Percentiles rank a stretch among this genome's conserved stretches.
Conservation (phyloP, 306 rosid species). For the Macrotyloma uniflorum region DNA sequence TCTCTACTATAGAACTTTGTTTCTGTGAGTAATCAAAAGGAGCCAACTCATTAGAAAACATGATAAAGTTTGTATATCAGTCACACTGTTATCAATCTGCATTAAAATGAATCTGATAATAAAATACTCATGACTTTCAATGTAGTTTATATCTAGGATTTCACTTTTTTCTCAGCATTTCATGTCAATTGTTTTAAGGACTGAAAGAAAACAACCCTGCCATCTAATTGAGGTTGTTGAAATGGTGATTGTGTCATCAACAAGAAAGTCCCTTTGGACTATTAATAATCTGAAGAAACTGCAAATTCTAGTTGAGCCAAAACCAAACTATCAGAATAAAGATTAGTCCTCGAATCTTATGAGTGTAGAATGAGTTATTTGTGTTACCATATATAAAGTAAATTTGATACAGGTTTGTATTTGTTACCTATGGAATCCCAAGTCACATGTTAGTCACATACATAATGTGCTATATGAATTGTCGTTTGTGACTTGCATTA, state of each 20-base stretch:
- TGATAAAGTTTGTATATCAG: background rate
- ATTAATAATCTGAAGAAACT: background rate
- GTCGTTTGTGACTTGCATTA: background rate
- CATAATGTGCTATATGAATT: conserved; percentile 29
- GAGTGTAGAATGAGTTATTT: background rate
- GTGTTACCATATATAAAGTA: background rate
- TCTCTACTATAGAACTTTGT: background rate
- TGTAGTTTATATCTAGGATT: background rate
- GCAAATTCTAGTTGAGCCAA: background rate
- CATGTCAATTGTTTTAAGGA: background rate
- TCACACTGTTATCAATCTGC: background rate
- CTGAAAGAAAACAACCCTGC: background rate
- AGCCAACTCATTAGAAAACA: background rate
- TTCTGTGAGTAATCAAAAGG: background rate
- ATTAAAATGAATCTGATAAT: background rate
- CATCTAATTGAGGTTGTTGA: conserved; percentile 29
- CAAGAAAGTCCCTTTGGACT: conserved; percentile 26
- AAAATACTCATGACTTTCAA: background rate
- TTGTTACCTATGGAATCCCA: conserved; percentile 13
- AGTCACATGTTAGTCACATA: conserved; percentile 33
- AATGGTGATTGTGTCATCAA: conserved; percentile 25
- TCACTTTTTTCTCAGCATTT: background rate
- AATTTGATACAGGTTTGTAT: no score
- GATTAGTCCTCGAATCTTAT: conserved; percentile 1
- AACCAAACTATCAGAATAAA: conserved; percentile 9